A percentile compares a stretch with the other conserved stretches of the same genome.
Conservation (phyloP, 2,329 filamentous ascomycete species). For the Cordyceps militaris region DNA sequence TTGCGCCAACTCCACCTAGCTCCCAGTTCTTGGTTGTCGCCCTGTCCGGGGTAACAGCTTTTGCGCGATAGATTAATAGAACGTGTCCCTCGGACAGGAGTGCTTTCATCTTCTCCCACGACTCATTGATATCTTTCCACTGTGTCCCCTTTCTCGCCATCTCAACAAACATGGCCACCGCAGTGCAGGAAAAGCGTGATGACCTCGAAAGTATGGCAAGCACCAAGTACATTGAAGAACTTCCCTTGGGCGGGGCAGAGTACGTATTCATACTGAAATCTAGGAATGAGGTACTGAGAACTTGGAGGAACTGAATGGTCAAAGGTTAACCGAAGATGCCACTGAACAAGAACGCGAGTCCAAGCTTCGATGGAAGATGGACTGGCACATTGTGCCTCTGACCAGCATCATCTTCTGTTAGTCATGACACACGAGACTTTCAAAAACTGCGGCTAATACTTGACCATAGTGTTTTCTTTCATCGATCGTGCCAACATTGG, state of each 20-base stretch:
- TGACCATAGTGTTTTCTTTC: conserved; percentile 48
- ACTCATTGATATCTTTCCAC: background rate
- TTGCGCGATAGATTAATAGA: background rate
- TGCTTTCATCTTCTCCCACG: no score
- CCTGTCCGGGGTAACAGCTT: background rate
- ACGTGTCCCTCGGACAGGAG: background rate
- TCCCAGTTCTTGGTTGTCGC: background rate
- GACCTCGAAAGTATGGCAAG: background rate
- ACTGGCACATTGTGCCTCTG: conserved; percentile 51
- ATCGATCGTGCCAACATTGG: conserved; percentile 63
- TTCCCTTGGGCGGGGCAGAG: background rate
- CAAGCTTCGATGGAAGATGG: conserved; percentile 47
- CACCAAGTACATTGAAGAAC: background rate
- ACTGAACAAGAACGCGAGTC: background rate
- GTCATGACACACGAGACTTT: background rate
- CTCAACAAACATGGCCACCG: background rate
- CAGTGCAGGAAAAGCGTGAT: background rate
- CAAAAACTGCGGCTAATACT: background rate
- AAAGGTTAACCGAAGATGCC: background rate
- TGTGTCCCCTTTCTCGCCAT: background rate
- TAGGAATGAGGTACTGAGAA: no score
- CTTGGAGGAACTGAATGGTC: background rate
- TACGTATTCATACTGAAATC: background rate
- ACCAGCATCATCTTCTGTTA: conserved; percentile 47
- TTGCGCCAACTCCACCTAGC: background rate